Evolutionary conservation across 108 stramenopile genomes (phyloP), one percentile per base, ranked within the genome.

Genomic region (Fistulifera pelliculosa): DNA sequence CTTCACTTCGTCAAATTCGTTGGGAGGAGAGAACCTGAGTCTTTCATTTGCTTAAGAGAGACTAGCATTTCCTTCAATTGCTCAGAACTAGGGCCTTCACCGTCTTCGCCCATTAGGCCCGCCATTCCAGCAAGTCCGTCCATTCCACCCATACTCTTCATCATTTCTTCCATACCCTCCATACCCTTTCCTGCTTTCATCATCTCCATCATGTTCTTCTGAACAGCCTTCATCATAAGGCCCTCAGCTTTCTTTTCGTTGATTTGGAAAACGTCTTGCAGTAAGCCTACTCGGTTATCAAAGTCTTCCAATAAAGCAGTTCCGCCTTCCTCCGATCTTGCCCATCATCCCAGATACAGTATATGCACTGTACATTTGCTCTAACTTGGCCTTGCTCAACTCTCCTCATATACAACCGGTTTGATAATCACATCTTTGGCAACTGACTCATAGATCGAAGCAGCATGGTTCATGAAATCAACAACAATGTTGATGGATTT

Each of bases 381-480:
- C 91, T 13, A 89, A 70, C 27, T 93, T 75, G 28, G 68, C 62
- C 79, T 77, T 82, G 35, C 73, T 52, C n/a, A 89, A 65, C 41
- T 54, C 65, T 10, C 91, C 25, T 79, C 77, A 57, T 93, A 93
- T 7, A 80, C 86, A 23, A 93, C 91, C 0, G 87, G 87, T 14
- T 64, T 75, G 67, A 93, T 89, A 16, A 64, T 72, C 3, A 83
- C 79, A 24, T 73, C 83, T 41, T 83, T 74, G 27, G 89, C 85
- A 19, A 91, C 80, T 16, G 90, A 64, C 47, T 80, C 75, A 59
- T 85, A 91, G 0, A 91, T 59, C 8, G 77, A 73, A 25, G 90
- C 76, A 3, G 91, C 86, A 58, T 86, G 84, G 52, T 81, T 80
- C 84, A 87, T 88, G 42, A 89, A 93, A 52, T 87, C 81, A 54